Percentiles rank a stretch among this genome's conserved stretches.
These are phyloP conservation scores for Neobulgaria alba DNA, from an alignment of 2,329 filamentous ascomycete species.

Conservation along the genomic window DNA sequence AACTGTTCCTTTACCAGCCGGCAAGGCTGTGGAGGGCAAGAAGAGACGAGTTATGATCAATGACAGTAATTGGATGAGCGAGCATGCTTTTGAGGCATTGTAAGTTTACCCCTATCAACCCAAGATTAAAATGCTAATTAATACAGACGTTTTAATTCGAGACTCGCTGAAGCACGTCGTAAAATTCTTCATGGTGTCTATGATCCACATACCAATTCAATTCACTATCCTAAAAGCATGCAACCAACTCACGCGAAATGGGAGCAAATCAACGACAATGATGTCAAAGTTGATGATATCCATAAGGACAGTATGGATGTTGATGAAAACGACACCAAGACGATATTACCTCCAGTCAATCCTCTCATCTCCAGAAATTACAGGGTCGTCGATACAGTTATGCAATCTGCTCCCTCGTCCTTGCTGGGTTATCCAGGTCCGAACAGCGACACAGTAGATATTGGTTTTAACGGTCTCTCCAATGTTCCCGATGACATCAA, in stretches of 20 bases:
- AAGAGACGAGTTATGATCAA: conserved; percentile 82
- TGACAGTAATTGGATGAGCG: conserved; percentile 91
- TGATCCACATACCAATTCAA: conserved; percentile 85
- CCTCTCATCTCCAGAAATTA: conserved; percentile 51
- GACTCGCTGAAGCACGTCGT: conserved; percentile 56
- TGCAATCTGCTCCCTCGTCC: conserved; percentile 46
- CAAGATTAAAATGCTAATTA: neutral
- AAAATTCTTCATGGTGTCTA: conserved; percentile 70
- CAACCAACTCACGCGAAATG: conserved; percentile 83
- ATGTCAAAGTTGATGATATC: conserved; percentile 13
- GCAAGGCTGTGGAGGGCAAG: conserved; percentile 69
- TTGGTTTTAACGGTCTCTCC: conserved; percentile 47
- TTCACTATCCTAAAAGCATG: conserved; percentile 81
- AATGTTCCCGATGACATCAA: conserved; percentile 57
- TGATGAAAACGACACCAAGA: conserved; percentile 22
- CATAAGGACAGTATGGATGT: conserved; percentile 9
- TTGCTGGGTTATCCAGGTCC: conserved; percentile 50
- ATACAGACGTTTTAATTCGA: conserved; percentile 87
- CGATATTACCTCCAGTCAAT: conserved; percentile 46
- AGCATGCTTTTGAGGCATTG: conserved; percentile 88
- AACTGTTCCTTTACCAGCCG: conserved; percentile 63
- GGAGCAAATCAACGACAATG: conserved; percentile 54
- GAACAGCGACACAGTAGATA: conserved; percentile 40
- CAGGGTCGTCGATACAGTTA: conserved; percentile 52
- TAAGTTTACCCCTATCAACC: conserved; percentile 39